phyloP scores from a whole-genome alignment of 2,329 filamentous ascomycete genomes.

The Stachybotrys chartarum region DNA sequence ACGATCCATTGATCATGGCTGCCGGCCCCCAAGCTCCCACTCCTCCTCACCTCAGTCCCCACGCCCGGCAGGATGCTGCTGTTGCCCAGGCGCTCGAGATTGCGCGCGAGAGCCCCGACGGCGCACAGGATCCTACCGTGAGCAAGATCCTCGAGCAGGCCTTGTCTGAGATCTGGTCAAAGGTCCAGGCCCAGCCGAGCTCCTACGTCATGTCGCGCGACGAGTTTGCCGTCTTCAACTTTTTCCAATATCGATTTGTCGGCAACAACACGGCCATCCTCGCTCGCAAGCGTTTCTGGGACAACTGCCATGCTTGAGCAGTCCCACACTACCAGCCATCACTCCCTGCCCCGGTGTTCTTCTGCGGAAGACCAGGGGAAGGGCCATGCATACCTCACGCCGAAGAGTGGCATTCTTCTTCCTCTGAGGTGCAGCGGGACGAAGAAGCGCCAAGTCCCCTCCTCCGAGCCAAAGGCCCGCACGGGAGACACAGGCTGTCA shows the following conservation, averaged over 20 bases:
- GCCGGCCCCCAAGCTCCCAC: slow-evolving; percentile 8
- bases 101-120: slow-evolving; percentile 66
- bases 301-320: slow-evolving; percentile 30
- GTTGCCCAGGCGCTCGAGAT: slow-evolving; percentile 67
- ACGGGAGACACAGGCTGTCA: no score
- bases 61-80: slow-evolving; percentile 24
- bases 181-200: slow-evolving; percentile 55
- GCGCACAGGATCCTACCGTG: slow-evolving; percentile 54
- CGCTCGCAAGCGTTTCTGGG: slow-evolving; percentile 48
- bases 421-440: no score
- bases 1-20: slow-evolving; percentile 11
- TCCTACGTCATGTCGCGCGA: slow-evolving; percentile 68
- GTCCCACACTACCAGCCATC: not conserved
- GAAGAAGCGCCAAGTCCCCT: no score
- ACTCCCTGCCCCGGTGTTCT: no score
- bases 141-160: slow-evolving; percentile 58
- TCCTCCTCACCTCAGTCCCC: slow-evolving; percentile 1
- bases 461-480: no score
- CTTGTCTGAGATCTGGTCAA: slow-evolving; percentile 58
- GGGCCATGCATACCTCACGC: no score
- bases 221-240: slow-evolving; percentile 85
- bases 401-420: no score
- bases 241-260: slow-evolving; percentile 62
- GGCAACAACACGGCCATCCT: slow-evolving; percentile 40
- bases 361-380: no score